A percentile compares a stretch with the other conserved stretches of the same genome.
phyloP scores from a whole-genome alignment of 805 yeast genomes.

The Zygosaccharomyces bailii region DNA sequence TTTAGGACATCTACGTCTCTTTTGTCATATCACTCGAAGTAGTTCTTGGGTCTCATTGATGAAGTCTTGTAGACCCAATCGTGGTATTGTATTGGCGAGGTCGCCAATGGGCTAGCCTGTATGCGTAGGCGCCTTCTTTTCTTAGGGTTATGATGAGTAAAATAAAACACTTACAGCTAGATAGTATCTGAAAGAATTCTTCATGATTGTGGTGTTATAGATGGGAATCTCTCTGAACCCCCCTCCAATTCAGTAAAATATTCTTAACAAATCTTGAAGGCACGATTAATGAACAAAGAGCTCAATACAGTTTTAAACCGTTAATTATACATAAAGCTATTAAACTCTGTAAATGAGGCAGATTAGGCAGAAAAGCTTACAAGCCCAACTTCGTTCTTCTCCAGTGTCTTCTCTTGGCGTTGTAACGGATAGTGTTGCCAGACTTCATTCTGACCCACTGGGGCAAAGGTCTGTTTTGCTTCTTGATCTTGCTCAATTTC shows the following conservation, averaged over 20 bases:
- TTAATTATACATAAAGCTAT: slow-evolving; percentile 17
- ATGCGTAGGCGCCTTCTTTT: not conserved
- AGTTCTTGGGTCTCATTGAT: too few species aligned
- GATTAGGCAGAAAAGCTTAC: slow-evolving; percentile 45
- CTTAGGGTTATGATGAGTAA: slow-evolving; percentile 29
- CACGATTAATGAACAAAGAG: not conserved
- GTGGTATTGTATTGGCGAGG: not conserved
- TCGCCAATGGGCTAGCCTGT: not conserved
- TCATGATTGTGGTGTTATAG: slow-evolving; percentile 33
- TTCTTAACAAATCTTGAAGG: not conserved
- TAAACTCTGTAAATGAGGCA: slow-evolving; percentile 12
- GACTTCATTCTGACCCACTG: slow-evolving; percentile 99
- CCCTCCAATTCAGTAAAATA: not conserved
- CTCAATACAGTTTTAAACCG: slow-evolving; percentile 8
- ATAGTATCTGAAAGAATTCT: slow-evolving; percentile 36
- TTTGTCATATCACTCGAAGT: not conserved
- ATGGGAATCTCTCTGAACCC: slow-evolving; percentile 24
- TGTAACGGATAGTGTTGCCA: slow-evolving; percentile 95
- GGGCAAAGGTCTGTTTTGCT: slow-evolving; percentile 99
- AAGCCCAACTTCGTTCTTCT: slow-evolving; percentile 98
- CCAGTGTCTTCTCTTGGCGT: slow-evolving; percentile 99
- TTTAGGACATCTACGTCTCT: not conserved
- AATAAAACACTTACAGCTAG: slow-evolving; percentile 36
- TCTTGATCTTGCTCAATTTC: slow-evolving; percentile 97
- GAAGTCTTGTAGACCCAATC: not conserved